Base-by-base conservation (phyloP, 495 filamentous ascomycete species). In the Apodospora peruviana region DNA sequence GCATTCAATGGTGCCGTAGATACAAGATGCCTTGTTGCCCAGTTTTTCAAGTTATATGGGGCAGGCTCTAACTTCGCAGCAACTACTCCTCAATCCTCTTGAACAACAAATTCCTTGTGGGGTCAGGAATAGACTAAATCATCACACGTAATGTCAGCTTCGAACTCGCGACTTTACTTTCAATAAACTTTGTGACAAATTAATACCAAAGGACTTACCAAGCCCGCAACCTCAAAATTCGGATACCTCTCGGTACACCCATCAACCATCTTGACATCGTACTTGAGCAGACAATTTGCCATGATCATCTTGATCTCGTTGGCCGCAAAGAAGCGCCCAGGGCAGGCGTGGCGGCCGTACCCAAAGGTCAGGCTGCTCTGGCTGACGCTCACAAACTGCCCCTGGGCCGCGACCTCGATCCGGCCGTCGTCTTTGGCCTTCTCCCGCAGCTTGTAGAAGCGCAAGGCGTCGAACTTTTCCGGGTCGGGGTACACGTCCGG, bases 271-370 rank as follows among this genome's bases (percentile, higher is more conserved):
- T 70, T 66, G 52, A 78, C 69, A 20, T 86, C 81, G 44, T 81
- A 84, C 40, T 73, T 72, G 32, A 79, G 52, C 25, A 85, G 46
- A 19, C 80, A 45, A 48, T 78, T 71, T 20, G 72, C 76, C 20
- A 84, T 40, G 24, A 84, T 71, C 23, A 75, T 66, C 57, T 84
- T 84, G 52, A 82, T 68, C 44, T 76, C 71, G 16, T 67, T 70
- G 3, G 65, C 64, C 0, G 76, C 79, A 38, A 83, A 81, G 59
- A 80, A 80, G 5, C 81, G 66, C 0, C 81, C 82, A 0, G 81
- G 81, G 56, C 80, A 82, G 0, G 81, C 77, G 45, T 83, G 75
- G 29, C 59, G 56, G 0, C 80, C 80, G 49, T 75, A 67, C 0
- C 80, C 78, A 42, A 79, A 83, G 2, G 58, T 60, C n/a, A 77